Conservation (phyloP, 495 filamentous ascomycete species). For the Aspergillus wentii region DNA sequence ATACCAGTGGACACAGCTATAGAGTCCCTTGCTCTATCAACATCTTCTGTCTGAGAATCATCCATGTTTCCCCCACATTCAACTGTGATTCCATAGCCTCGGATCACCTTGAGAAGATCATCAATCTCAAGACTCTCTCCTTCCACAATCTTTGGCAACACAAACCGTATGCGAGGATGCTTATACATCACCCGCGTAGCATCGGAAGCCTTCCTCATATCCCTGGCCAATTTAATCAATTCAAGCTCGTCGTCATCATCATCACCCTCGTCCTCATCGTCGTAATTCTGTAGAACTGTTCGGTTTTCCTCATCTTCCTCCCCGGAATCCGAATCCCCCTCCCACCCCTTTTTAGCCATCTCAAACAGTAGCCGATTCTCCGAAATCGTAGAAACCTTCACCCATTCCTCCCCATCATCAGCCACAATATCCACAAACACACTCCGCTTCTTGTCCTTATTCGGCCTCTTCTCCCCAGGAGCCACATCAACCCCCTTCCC, state of each 20-base stretch:
- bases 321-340: constrained; percentile 34
- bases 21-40: constrained; percentile 4
- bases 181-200: constrained; percentile 51
- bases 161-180: constrained; percentile 54
- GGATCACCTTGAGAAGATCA: constrained; percentile 50
- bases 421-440: constrained; percentile 47
- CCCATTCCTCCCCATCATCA: constrained; percentile 52
- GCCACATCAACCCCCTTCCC: constrained; percentile 5
- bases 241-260: constrained; percentile 47
- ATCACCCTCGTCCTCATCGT: constrained; percentile 21
- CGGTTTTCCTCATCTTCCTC: constrained; percentile 26
- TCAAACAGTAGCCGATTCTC: constrained; percentile 54
- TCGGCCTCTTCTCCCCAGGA: constrained; percentile 22
- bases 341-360: constrained; percentile 61
- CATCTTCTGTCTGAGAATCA: constrained; percentile 8
- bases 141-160: constrained; percentile 54
- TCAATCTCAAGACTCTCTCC: constrained; percentile 50
- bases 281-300: constrained; percentile 30
- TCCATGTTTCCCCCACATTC: constrained; percentile 31
- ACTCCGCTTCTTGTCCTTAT: constrained; percentile 37
- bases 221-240: constrained; percentile 52
- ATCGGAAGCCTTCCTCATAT: constrained; percentile 49
- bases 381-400: constrained; percentile 58
- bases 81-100: constrained; percentile 51
- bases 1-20: constrained; percentile 27